These are phyloP conservation scores for Cydonia oblonga DNA, from an alignment of 331 rosid genomes.

Conservation along the genomic window DNA sequence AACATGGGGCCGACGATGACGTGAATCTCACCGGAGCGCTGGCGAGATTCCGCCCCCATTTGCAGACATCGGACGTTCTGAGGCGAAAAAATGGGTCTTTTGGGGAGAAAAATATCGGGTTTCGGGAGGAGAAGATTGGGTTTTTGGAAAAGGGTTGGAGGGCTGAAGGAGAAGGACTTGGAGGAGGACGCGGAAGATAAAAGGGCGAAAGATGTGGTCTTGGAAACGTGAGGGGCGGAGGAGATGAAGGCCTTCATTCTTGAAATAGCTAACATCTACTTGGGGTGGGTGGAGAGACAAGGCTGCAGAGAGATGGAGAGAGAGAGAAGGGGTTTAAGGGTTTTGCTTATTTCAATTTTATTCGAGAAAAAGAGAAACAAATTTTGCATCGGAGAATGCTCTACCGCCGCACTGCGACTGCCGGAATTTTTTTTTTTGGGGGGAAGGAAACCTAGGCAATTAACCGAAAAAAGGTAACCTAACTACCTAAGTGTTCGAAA, in stretches of 20 bases:
- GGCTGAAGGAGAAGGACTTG: constrained; percentile 13
- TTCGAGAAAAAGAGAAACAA: too few species aligned
- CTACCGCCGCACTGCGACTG: too few species aligned
- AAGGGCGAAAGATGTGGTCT: constrained; percentile 15
- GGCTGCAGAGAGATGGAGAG: too few species aligned
- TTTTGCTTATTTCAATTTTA: neutral
- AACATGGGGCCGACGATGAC: constrained; percentile 92
- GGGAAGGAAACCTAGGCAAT: too few species aligned
- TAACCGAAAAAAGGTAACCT: too few species aligned
- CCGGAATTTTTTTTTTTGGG: too few species aligned
- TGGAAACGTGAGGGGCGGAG: constrained; percentile 25
- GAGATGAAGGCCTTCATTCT: constrained; percentile 46
- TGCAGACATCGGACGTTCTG: constrained; percentile 27
- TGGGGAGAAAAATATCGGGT: constrained; percentile 21
- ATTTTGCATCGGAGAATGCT: too few species aligned
- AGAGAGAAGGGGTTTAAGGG: constrained; percentile 26
- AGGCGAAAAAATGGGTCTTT: constrained; percentile 7
- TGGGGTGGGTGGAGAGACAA: neutral
- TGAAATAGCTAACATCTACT: constrained; percentile 15
- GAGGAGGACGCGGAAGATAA: constrained; percentile 25
- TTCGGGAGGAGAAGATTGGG: constrained; percentile 25
- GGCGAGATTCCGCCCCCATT: constrained; percentile 23
- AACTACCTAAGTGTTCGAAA: too few species aligned
- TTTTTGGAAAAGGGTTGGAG: constrained; percentile 4
- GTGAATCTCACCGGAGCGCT: constrained; percentile 67